A percentile compares a stretch with the other conserved stretches of the same genome.
These are phyloP conservation scores for Priceomyces haplophilus DNA, from an alignment of 805 yeast species.

Conservation along the genomic window DNA sequence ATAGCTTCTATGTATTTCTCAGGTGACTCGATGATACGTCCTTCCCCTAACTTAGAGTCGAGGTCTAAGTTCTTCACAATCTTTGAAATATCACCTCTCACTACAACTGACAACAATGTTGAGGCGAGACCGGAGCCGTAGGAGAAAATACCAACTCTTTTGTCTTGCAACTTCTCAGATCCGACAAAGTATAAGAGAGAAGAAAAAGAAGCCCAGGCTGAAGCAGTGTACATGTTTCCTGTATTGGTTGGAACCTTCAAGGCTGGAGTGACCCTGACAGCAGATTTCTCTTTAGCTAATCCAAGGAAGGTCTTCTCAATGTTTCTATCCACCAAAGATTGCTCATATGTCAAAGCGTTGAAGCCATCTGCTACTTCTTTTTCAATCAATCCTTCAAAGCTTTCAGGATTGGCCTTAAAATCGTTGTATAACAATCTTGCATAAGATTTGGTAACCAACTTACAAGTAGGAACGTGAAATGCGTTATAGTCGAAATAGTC, in stretches of 20 bases:
- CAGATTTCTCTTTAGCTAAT: constrained; percentile 65
- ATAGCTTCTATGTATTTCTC: constrained; percentile 78
- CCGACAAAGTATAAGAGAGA: constrained; percentile 78
- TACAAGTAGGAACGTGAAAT: constrained; percentile 98
- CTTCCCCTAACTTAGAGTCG: constrained; percentile 57
- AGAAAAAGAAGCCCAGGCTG: constrained; percentile 81
- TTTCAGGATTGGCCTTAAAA: constrained; percentile 65
- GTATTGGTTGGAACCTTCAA: constrained; percentile 89
- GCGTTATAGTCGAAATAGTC: constrained; percentile 85
- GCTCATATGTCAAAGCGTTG: constrained; percentile 63
- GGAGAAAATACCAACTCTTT: constrained; percentile 89
- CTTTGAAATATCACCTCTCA: constrained; percentile 74
- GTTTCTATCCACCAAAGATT: constrained; percentile 71
- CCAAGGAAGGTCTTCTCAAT: constrained; percentile 84
- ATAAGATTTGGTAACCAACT: constrained; percentile 86
- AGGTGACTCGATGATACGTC: constrained; percentile 69
- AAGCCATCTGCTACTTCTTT: constrained; percentile 52
- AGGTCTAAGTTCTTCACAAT: constrained; percentile 66
- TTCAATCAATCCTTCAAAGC: constrained; percentile 43
- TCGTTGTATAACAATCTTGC: constrained; percentile 92
- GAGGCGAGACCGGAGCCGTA: constrained; percentile 98
- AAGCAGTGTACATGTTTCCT: constrained; percentile 97
- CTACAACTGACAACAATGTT: constrained; percentile 73
- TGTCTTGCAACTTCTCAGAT: constrained; percentile 67
- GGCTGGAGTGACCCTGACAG: constrained; percentile 73